phyloP scores from a whole-genome alignment of 1,284 basidiomycete species.

The Trametes hirsuta region DNA sequence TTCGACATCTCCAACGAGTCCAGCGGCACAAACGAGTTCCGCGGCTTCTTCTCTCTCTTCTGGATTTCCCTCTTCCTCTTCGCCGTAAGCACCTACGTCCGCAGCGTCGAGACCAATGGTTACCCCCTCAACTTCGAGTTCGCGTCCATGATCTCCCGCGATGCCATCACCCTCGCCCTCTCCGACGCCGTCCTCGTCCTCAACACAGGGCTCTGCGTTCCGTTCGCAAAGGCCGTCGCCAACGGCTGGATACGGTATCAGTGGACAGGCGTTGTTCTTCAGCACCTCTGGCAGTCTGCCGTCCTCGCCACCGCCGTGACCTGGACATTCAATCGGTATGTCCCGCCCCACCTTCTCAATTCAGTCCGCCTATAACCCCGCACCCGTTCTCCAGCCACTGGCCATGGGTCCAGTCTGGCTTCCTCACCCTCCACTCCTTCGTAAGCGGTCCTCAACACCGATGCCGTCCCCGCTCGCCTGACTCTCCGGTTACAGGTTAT shows the following conservation, averaged over 20 bases:
- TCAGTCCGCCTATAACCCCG: no score
- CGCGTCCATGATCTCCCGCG: constrained; percentile 86
- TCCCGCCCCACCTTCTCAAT: constrained; percentile 4
- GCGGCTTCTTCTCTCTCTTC: constrained; percentile 93
- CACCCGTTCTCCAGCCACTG: constrained; percentile 63
- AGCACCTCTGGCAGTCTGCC: constrained; percentile 76
- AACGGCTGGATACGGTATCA: constrained; percentile 82
- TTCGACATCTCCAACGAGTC: constrained; percentile 83
- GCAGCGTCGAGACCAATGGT: constrained; percentile 77
- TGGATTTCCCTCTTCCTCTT: constrained; percentile 88
- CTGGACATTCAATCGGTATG: constrained; percentile 82
- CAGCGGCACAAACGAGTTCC: constrained; percentile 82
- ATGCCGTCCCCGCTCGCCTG: neutral
- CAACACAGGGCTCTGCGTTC: constrained; percentile 79
- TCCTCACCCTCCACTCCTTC: constrained; percentile 89
- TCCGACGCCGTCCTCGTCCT: constrained; percentile 84
- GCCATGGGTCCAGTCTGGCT: constrained; percentile 99
- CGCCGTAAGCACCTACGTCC: constrained; percentile 76
- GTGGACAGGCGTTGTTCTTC: constrained; percentile 73
- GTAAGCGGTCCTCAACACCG: constrained; percentile 39
- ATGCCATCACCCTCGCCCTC: constrained; percentile 82
- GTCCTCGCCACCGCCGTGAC: constrained; percentile 74
- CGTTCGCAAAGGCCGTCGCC: constrained; percentile 79
- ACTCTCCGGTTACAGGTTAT: constrained; percentile 57
- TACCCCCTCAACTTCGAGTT: constrained; percentile 83